A percentile compares a stretch with the other conserved stretches of the same genome.
Evolutionary conservation across 2,329 filamentous ascomycete genomes (phyloP).

Genomic region (Trichoderma sp.): DNA sequence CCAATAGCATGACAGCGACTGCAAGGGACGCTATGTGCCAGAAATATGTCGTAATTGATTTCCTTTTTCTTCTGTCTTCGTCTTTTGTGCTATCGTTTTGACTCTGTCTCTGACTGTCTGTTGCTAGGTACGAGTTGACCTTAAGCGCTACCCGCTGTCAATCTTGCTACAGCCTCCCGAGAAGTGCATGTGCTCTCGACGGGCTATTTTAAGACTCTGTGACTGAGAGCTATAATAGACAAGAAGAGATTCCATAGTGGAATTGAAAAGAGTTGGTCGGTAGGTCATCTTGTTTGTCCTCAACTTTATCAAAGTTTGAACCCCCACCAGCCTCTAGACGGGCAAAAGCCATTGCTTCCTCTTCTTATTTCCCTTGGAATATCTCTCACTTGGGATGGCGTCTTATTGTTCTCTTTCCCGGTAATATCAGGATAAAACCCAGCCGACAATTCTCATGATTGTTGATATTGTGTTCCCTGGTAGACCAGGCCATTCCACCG

Average conservation of each 20-base stretch:
- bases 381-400: conserved; percentile 23
- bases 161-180: conserved; percentile 58
- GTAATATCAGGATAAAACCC: conserved; percentile 25
- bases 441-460: conserved; percentile 27
- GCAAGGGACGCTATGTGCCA: conserved; percentile 29
- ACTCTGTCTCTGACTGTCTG: conserved; percentile 44
- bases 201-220: conserved; percentile 50
- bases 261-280: conserved; percentile 37
- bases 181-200: conserved; percentile 44
- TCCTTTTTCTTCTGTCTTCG: conserved; percentile 32
- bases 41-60: conserved; percentile 46
- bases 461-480: conserved; percentile 33
- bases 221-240: conserved; percentile 54
- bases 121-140: conserved; percentile 70
- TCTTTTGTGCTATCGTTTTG: conserved; percentile 75
- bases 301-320: conserved; percentile 38
- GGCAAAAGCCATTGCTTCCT: conserved; percentile 20
- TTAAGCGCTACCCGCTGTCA: conserved; percentile 64
- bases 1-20: conserved; percentile 42
- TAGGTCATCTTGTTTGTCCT: conserved; percentile 36
- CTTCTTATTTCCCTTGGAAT: conserved; percentile 7
- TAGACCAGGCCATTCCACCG: conserved; percentile 35
- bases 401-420: conserved; percentile 19
- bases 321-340: conserved; percentile 26
- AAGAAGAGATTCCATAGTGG: conserved; percentile 37